These are phyloP conservation scores for Pinus tabuliformis DNA, from an alignment of 75 land plant genomes.

Conservation along the genomic window DNA sequence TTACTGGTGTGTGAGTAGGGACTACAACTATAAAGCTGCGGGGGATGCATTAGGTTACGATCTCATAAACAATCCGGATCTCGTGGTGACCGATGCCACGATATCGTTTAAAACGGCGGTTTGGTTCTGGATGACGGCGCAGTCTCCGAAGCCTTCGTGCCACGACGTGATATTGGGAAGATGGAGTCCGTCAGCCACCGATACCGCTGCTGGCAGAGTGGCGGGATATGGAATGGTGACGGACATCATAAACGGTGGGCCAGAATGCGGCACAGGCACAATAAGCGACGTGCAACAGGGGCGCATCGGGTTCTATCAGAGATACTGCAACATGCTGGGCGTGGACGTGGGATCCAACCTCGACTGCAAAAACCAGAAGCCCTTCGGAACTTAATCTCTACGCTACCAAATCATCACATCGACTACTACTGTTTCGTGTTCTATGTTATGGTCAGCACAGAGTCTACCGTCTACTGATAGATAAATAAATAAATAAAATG, in stretches of 20 bases:
- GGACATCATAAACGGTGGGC: conserved; percentile 61
- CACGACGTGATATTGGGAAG: conserved; percentile 54
- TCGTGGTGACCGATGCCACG: conserved; percentile 33
- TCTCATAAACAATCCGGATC: conserved; percentile 44
- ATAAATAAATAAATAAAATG: too few species aligned
- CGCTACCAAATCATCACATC: too few species aligned
- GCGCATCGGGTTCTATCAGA: conserved; percentile 35
- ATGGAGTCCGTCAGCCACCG: conserved; percentile 45
- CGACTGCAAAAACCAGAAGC: conserved; percentile 26
- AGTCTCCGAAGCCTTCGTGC: conserved; percentile 39
- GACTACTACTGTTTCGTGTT: too few species aligned
- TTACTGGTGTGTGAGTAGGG: too few species aligned
- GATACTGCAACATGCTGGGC: conserved; percentile 44
- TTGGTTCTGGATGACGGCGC: conserved; percentile 69
- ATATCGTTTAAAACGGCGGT: conserved; percentile 55
- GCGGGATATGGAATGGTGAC: conserved; percentile 65
- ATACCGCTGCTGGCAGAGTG: conserved; percentile 21
- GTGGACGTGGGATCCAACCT: conserved; percentile 34
- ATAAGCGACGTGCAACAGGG: conserved; percentile 26
- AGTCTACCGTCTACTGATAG: too few species aligned
- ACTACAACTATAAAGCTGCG: conserved; percentile 60
- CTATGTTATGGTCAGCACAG: too few species aligned
- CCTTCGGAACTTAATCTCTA: not conserved
- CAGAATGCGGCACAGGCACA: conserved; percentile 46
- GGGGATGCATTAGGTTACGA: conserved; percentile 25